phyloP scores from a whole-genome alignment of 2,329 filamentous ascomycete species.

The Hypoxylon sp. region DNA sequence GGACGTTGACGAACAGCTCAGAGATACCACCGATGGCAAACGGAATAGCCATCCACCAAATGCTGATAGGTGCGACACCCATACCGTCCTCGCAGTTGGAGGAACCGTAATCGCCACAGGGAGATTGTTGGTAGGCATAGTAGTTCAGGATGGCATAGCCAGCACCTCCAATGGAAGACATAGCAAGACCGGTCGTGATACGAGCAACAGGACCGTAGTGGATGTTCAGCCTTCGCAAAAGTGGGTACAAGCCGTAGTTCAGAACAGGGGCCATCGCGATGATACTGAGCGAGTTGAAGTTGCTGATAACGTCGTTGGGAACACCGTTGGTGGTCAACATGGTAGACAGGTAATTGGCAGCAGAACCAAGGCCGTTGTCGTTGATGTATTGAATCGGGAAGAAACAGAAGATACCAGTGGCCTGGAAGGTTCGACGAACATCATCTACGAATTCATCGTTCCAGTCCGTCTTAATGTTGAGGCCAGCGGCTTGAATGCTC shows the following conservation, averaged over 20 bases:
- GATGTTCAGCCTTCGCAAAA: conserved; percentile 59
- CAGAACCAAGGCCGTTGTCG: conserved; percentile 65
- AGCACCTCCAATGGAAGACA: conserved; percentile 64
- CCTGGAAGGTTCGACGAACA: conserved; percentile 71
- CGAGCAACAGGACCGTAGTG: conserved; percentile 64
- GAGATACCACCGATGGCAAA: conserved; percentile 67
- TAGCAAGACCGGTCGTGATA: conserved; percentile 65
- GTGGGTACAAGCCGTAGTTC: conserved; percentile 64
- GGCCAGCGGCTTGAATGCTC: conserved; percentile 62
- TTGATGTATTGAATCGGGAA: conserved; percentile 63
- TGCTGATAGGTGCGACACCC: conserved; percentile 62
- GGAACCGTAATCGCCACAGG: conserved; percentile 60
- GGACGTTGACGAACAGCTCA: conserved; percentile 67
- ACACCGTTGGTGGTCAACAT: conserved; percentile 65
- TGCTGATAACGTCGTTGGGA: conserved; percentile 65
- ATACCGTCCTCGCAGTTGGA: conserved; percentile 55
- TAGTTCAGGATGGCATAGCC: conserved; percentile 61
- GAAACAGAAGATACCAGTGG: conserved; percentile 73
- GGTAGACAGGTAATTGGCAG: conserved; percentile 64
- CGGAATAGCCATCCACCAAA: conserved; percentile 70
- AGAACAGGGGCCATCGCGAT: conserved; percentile 63
- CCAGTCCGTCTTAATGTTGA: conserved; percentile 61
- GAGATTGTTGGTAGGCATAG: conserved; percentile 60
- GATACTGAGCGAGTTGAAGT: conserved; percentile 66
- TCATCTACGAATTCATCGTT: conserved; percentile 79